phyloP scores from a whole-genome alignment of 2,329 filamentous ascomycete genomes.

The Penicillium sp. region DNA sequence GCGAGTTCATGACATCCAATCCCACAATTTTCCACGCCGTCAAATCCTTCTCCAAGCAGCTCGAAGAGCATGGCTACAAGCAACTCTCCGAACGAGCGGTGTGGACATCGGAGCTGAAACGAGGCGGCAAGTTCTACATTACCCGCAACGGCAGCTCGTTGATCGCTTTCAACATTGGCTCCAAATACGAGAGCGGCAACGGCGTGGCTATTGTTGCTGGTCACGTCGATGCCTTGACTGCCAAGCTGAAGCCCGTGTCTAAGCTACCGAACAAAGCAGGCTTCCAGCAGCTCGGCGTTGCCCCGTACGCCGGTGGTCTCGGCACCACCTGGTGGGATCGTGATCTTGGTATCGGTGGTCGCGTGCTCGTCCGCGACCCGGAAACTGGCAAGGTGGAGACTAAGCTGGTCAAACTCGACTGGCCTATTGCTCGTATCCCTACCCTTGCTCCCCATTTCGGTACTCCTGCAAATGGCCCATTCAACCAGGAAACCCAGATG shows the following conservation, averaged over 20 bases:
- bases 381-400: slow-evolving; percentile 72
- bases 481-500: slow-evolving; percentile 89
- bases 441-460: slow-evolving; percentile 95
- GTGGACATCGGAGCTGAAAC: slow-evolving; percentile 71
- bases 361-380: slow-evolving; percentile 77
- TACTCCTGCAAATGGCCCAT: slow-evolving; percentile 61
- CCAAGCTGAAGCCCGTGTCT: slow-evolving; percentile 86
- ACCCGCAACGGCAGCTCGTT: slow-evolving; percentile 82
- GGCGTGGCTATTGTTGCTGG: slow-evolving; percentile 86
- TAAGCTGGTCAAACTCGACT: slow-evolving; percentile 85
- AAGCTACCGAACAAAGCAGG: slow-evolving; percentile 80
- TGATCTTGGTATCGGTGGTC: slow-evolving; percentile 84
- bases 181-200: slow-evolving; percentile 77
- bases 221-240: slow-evolving; percentile 89
- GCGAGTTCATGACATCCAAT: slow-evolving; percentile 82
- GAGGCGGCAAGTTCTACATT: slow-evolving; percentile 85
- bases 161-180: slow-evolving; percentile 81
- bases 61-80: slow-evolving; percentile 70
- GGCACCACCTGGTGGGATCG: slow-evolving; percentile 97
- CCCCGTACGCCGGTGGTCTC: slow-evolving; percentile 85
- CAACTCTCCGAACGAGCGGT: slow-evolving; percentile 73
- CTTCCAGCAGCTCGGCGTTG: slow-evolving; percentile 85
- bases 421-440: slow-evolving; percentile 90
- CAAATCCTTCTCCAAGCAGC: slow-evolving; percentile 70
- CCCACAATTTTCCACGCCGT: slow-evolving; percentile 94